Conservation (phyloP, 1,284 basidiomycete genomes). For the Ceratobasidium sp. region DNA sequence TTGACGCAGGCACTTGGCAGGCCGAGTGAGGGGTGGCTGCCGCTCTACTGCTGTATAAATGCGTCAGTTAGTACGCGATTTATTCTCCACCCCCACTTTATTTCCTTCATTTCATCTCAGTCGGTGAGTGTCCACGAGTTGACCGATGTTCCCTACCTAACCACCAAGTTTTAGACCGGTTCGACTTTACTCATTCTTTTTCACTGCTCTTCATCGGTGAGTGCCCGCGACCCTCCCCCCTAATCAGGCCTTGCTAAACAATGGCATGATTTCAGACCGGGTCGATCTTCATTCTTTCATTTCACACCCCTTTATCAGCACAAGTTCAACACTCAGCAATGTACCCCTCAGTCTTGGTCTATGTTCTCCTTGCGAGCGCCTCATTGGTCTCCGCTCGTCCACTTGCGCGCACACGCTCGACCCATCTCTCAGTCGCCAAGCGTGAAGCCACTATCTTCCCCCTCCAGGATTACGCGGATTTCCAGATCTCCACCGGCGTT, state of each 20-base stretch:
- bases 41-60: conserved; percentile 14
- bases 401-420: conserved; percentile 8
- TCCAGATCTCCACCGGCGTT: conserved; percentile 44
- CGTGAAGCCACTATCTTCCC: conserved; percentile 14
- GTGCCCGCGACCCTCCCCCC: neutral
- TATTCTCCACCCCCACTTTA: conserved; percentile 9
- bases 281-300: conserved; percentile 44
- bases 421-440: neutral
- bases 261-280: conserved; percentile 11
- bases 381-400: conserved; percentile 28
- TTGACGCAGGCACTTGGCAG: neutral
- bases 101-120: conserved; percentile 18
- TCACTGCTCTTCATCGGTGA: conserved; percentile 41
- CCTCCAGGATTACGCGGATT: conserved; percentile 32
- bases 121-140: conserved; percentile 18
- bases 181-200: conserved; percentile 15
- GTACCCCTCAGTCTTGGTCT: conserved; percentile 25
- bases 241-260: neutral
- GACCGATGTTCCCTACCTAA: neutral
- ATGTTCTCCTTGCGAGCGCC: conserved; percentile 31
- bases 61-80: neutral
- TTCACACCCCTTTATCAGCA: conserved; percentile 13
- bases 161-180: conserved; percentile 24
- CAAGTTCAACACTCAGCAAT: conserved; percentile 7
- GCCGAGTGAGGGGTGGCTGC: neutral